A percentile compares a stretch with the other conserved stretches of the same genome.
Conservation (phyloP, 768 basidiomycete genomes). For the Rubroboletus pulcherrimus region DNA sequence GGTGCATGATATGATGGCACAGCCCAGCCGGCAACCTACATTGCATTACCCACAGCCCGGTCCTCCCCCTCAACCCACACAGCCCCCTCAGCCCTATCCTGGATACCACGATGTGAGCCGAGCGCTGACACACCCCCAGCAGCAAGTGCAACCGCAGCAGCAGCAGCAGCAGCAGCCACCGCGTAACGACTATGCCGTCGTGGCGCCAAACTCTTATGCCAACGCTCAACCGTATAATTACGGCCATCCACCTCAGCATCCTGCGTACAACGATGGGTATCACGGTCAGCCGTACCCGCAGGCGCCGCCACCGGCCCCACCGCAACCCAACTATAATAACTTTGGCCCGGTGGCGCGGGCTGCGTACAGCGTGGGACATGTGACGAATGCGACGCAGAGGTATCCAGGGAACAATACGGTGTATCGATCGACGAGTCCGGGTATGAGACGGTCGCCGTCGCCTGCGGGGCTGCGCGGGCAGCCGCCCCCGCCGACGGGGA, state of each 20-base stretch:
- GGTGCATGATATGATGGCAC: conserved; percentile 70
- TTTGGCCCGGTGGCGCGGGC: conserved; percentile 4
- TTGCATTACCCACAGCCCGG: conserved; percentile 11
- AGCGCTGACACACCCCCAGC: conserved; percentile 36
- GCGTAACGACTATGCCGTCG: conserved; percentile 18
- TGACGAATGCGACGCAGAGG: conserved; percentile 32
- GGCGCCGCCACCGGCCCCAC: conserved; percentile 3
- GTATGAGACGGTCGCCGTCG: conserved; percentile 45
- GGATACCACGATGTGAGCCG: conserved; percentile 21
- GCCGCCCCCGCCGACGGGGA: conserved; percentile 56
- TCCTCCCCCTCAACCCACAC: conserved; percentile 4
- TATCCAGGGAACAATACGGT: conserved; percentile 21
- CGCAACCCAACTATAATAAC: conserved; percentile 4
- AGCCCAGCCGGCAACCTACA: conserved; percentile 16
- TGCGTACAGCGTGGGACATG: conserved; percentile 23
- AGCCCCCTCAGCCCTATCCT: conserved; percentile 19
- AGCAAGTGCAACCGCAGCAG: conserved; percentile 21
- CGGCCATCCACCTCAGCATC: conserved; percentile 19
- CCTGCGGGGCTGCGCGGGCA: conserved; percentile 39
- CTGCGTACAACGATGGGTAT: conserved; percentile 17
- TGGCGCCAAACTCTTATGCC: conserved; percentile 12
- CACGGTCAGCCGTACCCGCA: conserved; percentile 18
- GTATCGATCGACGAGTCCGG: conserved; percentile 45
- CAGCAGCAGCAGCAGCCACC: conserved; percentile 27
- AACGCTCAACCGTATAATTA: conserved; percentile 14